Evolutionary conservation across 2,329 filamentous ascomycete species (phyloP).

Genomic region (Fusarium falciforme): DNA sequence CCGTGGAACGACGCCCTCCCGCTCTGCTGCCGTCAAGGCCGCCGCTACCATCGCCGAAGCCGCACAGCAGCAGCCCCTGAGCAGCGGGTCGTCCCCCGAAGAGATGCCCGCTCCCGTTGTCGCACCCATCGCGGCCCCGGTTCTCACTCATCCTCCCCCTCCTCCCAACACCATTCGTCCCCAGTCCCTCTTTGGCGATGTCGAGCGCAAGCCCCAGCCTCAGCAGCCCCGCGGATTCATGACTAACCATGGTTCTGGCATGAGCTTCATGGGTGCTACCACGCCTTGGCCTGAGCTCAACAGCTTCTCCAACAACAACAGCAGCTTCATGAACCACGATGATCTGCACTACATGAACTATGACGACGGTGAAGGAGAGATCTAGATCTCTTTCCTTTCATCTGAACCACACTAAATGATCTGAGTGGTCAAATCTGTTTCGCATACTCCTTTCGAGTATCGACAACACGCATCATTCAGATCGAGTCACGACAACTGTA

Average conservation of each 20-base stretch:
- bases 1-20: constrained; percentile 44
- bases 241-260: neutral
- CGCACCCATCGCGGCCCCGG: neutral
- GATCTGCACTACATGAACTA: constrained; percentile 23
- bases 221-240: neutral
- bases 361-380: constrained; percentile 50
- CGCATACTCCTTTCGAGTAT: neutral
- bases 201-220: constrained; percentile 29
- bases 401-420: neutral
- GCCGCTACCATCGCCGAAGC: constrained; percentile 49
- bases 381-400: constrained; percentile 32
- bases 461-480: neutral
- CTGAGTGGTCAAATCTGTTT: neutral
- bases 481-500: constrained; percentile 2
- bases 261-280: constrained; percentile 9
- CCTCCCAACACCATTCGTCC: constrained; percentile 8
- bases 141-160: neutral
- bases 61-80: constrained; percentile 43
- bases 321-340: neutral
- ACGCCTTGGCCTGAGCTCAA: neutral
- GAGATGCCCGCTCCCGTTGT: constrained; percentile 19
- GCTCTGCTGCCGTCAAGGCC: constrained; percentile 48
- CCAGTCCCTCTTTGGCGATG: constrained; percentile 38
- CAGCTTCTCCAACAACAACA: neutral
- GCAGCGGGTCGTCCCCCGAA: constrained; percentile 44